Evolutionary conservation across 768 basidiomycete species (phyloP).

Genomic region (Auricularia sp.): DNA sequence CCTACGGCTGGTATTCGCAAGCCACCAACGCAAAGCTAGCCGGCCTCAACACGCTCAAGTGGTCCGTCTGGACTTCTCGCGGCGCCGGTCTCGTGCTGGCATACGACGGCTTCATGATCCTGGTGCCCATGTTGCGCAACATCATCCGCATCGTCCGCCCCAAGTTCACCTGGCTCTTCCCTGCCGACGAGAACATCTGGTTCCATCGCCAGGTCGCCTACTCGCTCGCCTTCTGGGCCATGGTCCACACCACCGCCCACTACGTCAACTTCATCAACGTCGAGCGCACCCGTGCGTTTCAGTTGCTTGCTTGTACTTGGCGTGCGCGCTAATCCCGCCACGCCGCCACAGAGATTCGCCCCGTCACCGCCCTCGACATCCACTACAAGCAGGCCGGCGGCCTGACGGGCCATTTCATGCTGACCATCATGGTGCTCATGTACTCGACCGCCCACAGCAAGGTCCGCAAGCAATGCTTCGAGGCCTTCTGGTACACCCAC

Average conservation of each 20-base stretch:
- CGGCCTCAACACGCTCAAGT: conserved; percentile 68
- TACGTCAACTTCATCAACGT: conserved; percentile 92
- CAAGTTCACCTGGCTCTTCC: conserved; percentile 69
- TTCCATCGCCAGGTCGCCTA: conserved; percentile 93
- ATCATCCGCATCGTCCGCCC: conserved; percentile 78
- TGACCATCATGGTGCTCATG: conserved; percentile 86
- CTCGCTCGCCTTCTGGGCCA: conserved; percentile 84
- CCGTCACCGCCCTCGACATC: conserved; percentile 65
- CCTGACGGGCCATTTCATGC: conserved; percentile 94
- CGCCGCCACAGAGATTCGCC: conserved; percentile 54
- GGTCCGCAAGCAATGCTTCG: conserved; percentile 82
- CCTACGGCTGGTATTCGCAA: conserved; percentile 75
- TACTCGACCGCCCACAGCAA: conserved; percentile 86
- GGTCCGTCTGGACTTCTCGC: conserved; percentile 82
- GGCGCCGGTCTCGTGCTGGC: conserved; percentile 89
- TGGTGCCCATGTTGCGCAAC: conserved; percentile 85
- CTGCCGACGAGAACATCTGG: conserved; percentile 93
- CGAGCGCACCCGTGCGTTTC: conserved; percentile 65
- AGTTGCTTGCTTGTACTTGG: not conserved
- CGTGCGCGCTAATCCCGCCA: not conserved
- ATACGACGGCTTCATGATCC: conserved; percentile 74
- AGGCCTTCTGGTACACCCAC: conserved; percentile 96
- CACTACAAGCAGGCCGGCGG: conserved; percentile 85
- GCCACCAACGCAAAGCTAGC: conserved; percentile 50
- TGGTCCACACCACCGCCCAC: conserved; percentile 89